phyloP scores from a whole-genome alignment of 495 filamentous ascomycete genomes.

The Terfezia claveryi region DNA sequence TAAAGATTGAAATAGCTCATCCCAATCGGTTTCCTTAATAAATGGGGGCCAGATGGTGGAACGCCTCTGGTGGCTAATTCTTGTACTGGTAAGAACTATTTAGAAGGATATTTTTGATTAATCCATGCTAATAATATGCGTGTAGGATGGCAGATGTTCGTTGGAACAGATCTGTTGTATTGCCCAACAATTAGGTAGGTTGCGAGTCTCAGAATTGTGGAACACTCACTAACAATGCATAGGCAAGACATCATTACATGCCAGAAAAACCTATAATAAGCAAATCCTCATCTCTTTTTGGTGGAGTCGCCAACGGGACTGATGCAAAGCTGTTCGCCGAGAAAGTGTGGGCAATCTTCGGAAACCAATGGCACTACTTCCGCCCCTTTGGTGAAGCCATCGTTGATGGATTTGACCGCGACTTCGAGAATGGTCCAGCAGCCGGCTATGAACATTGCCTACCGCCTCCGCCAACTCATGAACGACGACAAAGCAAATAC shows the following conservation, averaged over 20 bases:
- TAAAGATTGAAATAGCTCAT: not conserved
- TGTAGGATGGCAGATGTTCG: not conserved
- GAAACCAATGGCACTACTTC: constrained; percentile 8
- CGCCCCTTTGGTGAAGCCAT: constrained; percentile 31
- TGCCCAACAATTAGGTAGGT: constrained; percentile 35
- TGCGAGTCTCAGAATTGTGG: constrained; percentile 17
- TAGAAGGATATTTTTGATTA: too few relatives aligned
- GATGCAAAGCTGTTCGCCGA: constrained; percentile 29
- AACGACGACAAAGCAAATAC: constrained; percentile 1
- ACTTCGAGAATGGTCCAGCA: constrained; percentile 23
- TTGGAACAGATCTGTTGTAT: constrained; percentile 28
- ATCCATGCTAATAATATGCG: too few relatives aligned
- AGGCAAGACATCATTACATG: constrained; percentile 29
- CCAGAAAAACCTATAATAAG: constrained; percentile 30
- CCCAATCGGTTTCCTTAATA: not conserved
- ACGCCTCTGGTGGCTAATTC: not conserved
- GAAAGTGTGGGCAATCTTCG: constrained; percentile 36
- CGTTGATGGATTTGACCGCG: constrained; percentile 39
- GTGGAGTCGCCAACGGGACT: constrained; percentile 30
- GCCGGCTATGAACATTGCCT: constrained; percentile 2
- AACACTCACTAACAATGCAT: not conserved
- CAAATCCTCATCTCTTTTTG: constrained; percentile 41
- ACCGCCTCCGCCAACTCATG: not conserved
- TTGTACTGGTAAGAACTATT: not conserved
- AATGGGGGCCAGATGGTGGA: not conserved